Evolutionary conservation across 1,284 basidiomycete genomes (phyloP), one percentile per base, ranked within the genome.

Genomic region (Tetrapyrgos nigripes): DNA sequence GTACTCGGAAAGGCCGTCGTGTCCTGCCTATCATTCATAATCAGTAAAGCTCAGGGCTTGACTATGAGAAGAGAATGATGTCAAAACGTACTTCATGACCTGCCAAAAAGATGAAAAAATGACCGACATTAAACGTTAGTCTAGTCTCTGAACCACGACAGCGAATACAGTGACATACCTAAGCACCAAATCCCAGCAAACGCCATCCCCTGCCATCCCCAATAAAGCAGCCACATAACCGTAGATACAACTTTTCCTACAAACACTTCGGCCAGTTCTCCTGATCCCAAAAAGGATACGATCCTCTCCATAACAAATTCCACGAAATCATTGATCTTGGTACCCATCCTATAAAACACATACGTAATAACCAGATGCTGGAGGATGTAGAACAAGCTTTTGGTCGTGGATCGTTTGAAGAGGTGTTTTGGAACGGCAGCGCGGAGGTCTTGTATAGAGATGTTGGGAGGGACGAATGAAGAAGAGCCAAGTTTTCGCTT

Each of bases 351-450:
- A 66, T 83, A 88, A 45, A 91, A 76, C n/a, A 76, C 66, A n/a
- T 79, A 72, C 50, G 87, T 76, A 57, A 83, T 80, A 45, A 79
- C 63, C 51, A 88, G 67, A 72, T 91, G 89, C 57, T 84, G 79
- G 35, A 81, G 67, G 58, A 80, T 73, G 69, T 92, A 93, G 62
- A 77, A 71, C 29, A 84, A 77, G 29, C 86, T 88, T 64, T 81
- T 81, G 60, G 83, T 53, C 0, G 89, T 89, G 4, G 83, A 86
- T 70, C 87, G 88, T 70, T 89, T 76, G 70, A 85, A 89, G 70
- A 92, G 86, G 71, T 90, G 85, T 46, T 84, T 84, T 1, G 84
- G 84, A 17, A 86, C 71, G 3, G 74, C 78, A 1, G 78, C 70
- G 58, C 78, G 82, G 17, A 86, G 64, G 53, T 85, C 75, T 11